Base-by-base conservation (phyloP, 768 basidiomycete species). In the Termitomyces sp. region DNA sequence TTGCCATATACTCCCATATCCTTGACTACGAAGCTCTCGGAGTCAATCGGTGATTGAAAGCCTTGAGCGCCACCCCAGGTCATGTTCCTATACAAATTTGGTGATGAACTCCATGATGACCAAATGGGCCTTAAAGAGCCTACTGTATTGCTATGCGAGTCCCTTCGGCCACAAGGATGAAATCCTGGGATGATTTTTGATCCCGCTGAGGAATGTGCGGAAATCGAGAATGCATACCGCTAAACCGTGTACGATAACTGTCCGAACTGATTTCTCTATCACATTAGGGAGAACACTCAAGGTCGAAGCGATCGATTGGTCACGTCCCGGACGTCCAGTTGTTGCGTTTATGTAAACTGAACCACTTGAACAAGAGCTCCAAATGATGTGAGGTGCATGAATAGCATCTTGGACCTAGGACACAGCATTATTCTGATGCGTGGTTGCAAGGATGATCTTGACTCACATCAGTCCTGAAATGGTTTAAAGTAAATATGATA, bases 191-290 rank as follows among this genome's bases (percentile, higher is more conserved):
- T 20, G 13, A n/a, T 7, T 46, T 46, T 39, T 5, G 4, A 16
- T 18, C 27, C 31, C 2, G 32, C 46, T 52, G 26, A 13, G 4
- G 13, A 20, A 59, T 22, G 18, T 44, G 47, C 14, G 27, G 48
- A 2, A 27, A 39, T 27, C 42, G 14, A 75, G n/a, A 18, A 43
- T 74, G 61, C 73, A 71, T 77, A 76, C 87, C 73, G 61, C 83
- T 56, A 88, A 75, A 3, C 86, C 87, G 56, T 90, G 86, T 5
- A 83, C 82, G 43, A 90, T 83, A 31, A 89, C 80, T 0, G 76
- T 79, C 53, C 86, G 73, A 48, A 79, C 75, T 47, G 76, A 87
- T 70, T 86, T 86, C 66, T 88, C 86, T 59, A 88, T 88, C 56
- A 86, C 86, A 58, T 77, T 85, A 1, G 86, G 84, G 1, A 88